Percentiles rank a stretch among this genome's conserved stretches.
phyloP scores from a whole-genome alignment of 2,329 filamentous ascomycete genomes.

The Xylariaceae sp. region DNA sequence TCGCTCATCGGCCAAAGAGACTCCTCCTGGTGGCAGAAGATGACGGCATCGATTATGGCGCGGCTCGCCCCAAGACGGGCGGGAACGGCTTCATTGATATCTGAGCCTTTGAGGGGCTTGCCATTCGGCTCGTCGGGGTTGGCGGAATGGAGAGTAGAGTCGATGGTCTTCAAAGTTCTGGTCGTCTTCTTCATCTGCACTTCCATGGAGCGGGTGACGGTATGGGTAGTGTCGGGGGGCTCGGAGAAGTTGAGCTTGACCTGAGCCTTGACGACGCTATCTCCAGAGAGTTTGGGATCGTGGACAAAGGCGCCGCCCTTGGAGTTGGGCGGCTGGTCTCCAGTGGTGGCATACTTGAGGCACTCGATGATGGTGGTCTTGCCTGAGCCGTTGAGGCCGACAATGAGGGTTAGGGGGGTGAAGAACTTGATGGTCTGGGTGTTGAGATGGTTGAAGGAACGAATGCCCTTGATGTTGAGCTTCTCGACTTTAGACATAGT shows the following conservation, averaged over 20 bases:
- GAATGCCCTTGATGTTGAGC: slow-evolving; percentile 75
- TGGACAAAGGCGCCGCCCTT: slow-evolving; percentile 91
- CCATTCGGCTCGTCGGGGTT: slow-evolving; percentile 76
- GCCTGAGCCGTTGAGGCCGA: slow-evolving; percentile 94
- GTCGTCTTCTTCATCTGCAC: slow-evolving; percentile 80
- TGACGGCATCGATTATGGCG: slow-evolving; percentile 88
- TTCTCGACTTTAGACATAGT: slow-evolving; percentile 80
- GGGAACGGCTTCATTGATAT: slow-evolving; percentile 81
- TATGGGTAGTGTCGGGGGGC: slow-evolving; percentile 73
- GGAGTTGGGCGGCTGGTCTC: slow-evolving; percentile 87
- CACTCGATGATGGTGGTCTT: slow-evolving; percentile 99
- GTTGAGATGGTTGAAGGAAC: slow-evolving; percentile 76
- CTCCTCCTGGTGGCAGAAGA: slow-evolving; percentile 98
- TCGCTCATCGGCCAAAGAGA: slow-evolving; percentile 96
- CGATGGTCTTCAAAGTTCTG: slow-evolving; percentile 76
- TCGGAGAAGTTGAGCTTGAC: slow-evolving; percentile 85
- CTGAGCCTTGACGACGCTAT: slow-evolving; percentile 85
- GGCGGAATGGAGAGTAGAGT: slow-evolving; percentile 70
- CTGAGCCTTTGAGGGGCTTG: slow-evolving; percentile 74
- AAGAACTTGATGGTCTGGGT: slow-evolving; percentile 83
- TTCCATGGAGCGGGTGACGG: slow-evolving; percentile 79
- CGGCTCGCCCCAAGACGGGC: slow-evolving; percentile 83
- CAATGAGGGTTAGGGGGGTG: slow-evolving; percentile 89
- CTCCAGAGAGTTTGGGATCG: slow-evolving; percentile 86
- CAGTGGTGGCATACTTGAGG: slow-evolving; percentile 95